Conservation (phyloP, 345 rosid species). For the Anacardium occidentale region DNA sequence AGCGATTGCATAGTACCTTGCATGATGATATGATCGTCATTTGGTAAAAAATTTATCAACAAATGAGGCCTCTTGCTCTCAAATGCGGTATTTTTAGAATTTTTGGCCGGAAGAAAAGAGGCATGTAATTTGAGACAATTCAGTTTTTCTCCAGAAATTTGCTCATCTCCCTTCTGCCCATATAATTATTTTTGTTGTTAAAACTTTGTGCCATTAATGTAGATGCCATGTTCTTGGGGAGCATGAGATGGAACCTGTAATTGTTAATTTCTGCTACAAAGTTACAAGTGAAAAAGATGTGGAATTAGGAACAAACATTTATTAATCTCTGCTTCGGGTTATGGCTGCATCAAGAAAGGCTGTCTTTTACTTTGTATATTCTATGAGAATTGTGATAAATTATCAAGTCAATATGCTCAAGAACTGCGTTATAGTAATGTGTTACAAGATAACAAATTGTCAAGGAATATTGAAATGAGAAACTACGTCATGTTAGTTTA, state of each 20-base stretch:
- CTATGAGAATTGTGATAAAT: too few relatives aligned
- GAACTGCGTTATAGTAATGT: too few relatives aligned
- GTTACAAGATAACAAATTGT: too few relatives aligned
- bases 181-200: conserved; percentile 1
- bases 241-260: conserved; percentile 22
- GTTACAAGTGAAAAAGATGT: conserved; percentile 14
- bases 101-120: conserved; percentile 36
- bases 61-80: conserved; percentile 34
- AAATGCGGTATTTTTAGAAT: conserved; percentile 32
- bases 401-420: too few relatives aligned
- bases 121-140: conserved; percentile 34
- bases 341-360: background rate
- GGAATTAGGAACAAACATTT: conserved; percentile 18
- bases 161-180: conserved; percentile 21
- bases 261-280: conserved; percentile 22
- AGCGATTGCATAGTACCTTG: conserved; percentile 6
- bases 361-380: background rate
- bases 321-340: conserved; percentile 5
- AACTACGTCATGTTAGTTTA: too few relatives aligned
- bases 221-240: conserved; percentile 34
- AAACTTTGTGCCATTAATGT: conserved; percentile 18
- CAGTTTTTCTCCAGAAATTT: conserved; percentile 22
- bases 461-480: too few relatives aligned
- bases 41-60: conserved; percentile 23
- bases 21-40: conserved; percentile 7